Conservation (phyloP, 208 protist genomes). For the Wallacemonas collosoma region DNA sequence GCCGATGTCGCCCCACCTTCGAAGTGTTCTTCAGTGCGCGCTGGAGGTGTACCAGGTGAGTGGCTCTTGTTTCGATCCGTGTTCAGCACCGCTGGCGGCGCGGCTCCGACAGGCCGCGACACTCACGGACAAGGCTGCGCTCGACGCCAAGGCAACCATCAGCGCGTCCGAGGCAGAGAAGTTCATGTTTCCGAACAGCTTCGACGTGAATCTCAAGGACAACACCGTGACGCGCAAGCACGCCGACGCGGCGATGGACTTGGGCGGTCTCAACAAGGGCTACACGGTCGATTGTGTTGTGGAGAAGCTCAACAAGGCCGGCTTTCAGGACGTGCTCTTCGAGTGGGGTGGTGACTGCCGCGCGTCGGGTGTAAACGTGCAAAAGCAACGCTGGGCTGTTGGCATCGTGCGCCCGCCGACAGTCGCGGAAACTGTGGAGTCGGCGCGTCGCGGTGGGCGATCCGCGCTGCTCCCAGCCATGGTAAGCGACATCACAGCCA, state of each 20-base stretch:
- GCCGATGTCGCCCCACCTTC: constrained; percentile 41
- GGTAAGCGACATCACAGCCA: constrained; percentile 4
- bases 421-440: constrained; percentile 27
- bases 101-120: constrained; percentile 23
- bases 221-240: constrained; percentile 44
- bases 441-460: neutral
- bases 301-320: constrained; percentile 39
- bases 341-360: constrained; percentile 60
- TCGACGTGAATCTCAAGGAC: constrained; percentile 37
- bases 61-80: constrained; percentile 44
- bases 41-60: constrained; percentile 33
- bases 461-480: neutral
- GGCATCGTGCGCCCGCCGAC: constrained; percentile 40
- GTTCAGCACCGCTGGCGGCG: constrained; percentile 28
- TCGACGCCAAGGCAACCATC: constrained; percentile 18
- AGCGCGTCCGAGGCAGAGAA: constrained; percentile 27
- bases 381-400: constrained; percentile 36
- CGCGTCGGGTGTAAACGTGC: constrained; percentile 34
- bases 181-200: constrained; percentile 35
- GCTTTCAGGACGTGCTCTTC: constrained; percentile 41
- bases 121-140: neutral
- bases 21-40: constrained; percentile 36
- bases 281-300: constrained; percentile 53
- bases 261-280: constrained; percentile 56
- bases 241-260: constrained; percentile 32